These are phyloP conservation scores for Bauhinia variegata DNA, from an alignment of 306 rosid genomes.

Conservation along the genomic window DNA sequence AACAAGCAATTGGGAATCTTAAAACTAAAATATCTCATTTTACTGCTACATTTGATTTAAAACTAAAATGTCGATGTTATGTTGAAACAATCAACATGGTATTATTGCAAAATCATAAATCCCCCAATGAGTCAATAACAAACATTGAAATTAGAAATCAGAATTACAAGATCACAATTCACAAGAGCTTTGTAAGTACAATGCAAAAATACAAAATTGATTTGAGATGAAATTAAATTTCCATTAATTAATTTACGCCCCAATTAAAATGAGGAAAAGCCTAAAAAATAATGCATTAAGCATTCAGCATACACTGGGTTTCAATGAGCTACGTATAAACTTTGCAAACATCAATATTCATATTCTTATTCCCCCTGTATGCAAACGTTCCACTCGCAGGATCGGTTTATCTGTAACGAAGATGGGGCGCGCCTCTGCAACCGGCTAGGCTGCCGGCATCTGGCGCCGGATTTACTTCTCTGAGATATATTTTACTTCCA, in stretches of 20 bases:
- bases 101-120: no score
- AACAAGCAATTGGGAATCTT: no score
- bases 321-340: slow-evolving; percentile 13
- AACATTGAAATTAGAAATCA: no score
- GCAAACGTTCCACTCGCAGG: slow-evolving; percentile 72
- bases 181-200: no score
- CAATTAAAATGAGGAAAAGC: slow-evolving; percentile 9
- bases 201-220: no score
- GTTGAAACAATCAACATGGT: no score
- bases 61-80: no score
- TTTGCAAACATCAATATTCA: slow-evolving; percentile 12
- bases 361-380: slow-evolving; percentile 10
- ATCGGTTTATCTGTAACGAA: slow-evolving; percentile 60
- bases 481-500: neutral
- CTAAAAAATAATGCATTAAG: neutral
- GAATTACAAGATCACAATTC: no score
- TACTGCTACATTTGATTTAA: no score
- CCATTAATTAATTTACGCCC: slow-evolving; percentile 9
- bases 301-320: slow-evolving; percentile 18
- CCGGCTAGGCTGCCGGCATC: slow-evolving; percentile 58
- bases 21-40: no score
- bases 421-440: slow-evolving; percentile 86
- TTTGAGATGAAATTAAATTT: neutral
- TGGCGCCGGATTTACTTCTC: slow-evolving; percentile 24
- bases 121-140: no score